phyloP scores from a whole-genome alignment of 1,284 basidiomycete genomes.

The Apiotrichum akiyoshidainum region DNA sequence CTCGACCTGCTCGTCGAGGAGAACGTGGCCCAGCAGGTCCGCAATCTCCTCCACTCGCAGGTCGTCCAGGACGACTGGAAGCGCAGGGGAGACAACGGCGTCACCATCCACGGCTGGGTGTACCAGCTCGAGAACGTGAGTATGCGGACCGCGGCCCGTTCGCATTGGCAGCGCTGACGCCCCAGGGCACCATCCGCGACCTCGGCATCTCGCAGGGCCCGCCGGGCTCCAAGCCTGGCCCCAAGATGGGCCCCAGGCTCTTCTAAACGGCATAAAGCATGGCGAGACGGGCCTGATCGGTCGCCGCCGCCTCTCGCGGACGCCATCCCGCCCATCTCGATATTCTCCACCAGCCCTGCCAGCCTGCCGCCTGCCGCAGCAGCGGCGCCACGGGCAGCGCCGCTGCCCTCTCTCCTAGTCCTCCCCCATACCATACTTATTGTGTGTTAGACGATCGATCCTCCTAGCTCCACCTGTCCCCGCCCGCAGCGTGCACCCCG shows the following conservation, averaged over 20 bases:
- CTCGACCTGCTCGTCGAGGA: slow-evolving; percentile 44
- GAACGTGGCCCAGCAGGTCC: slow-evolving; percentile 45
- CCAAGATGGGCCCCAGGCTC: slow-evolving; percentile 13
- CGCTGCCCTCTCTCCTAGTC: no score
- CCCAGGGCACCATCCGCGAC: slow-evolving; percentile 45
- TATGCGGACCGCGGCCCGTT: not conserved
- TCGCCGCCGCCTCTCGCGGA: no score
- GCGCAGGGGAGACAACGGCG: slow-evolving; percentile 38
- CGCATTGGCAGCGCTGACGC: no score
- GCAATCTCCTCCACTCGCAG: slow-evolving; percentile 39
- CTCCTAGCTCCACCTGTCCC: not conserved
- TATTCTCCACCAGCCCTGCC: no score
- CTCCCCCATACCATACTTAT: not conserved
- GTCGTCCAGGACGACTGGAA: slow-evolving; percentile 45
- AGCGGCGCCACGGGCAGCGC: not conserved
- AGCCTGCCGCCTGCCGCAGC: no score
- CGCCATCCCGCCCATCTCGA: no score
- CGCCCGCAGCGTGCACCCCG: not conserved
- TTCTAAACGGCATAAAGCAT: slow-evolving; percentile 1
- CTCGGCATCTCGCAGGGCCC: slow-evolving; percentile 43
- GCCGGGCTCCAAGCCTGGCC: slow-evolving; percentile 28
- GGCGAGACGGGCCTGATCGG: no score
- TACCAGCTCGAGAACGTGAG: slow-evolving; percentile 49
- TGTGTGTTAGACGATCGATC: no score
- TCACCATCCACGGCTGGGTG: slow-evolving; percentile 48